phyloP scores from a whole-genome alignment of 257 asterid genomes.

The Scutellaria minor region DNA sequence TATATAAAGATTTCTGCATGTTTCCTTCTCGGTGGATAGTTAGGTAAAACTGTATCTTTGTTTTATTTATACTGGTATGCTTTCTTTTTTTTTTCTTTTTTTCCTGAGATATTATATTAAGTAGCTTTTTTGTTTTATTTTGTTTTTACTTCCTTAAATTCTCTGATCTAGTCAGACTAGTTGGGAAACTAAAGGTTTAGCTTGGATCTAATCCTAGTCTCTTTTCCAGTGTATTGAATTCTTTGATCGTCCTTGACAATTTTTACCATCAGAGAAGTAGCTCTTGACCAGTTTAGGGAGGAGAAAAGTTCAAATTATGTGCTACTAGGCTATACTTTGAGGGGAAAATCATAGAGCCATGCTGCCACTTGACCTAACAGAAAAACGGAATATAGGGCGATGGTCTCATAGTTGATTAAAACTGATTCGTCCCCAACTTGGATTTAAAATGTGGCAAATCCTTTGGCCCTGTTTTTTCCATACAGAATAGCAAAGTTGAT shows the following conservation, averaged over 20 bases:
- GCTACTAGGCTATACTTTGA: neutral
- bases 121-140: too few species aligned
- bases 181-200: neutral
- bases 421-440: neutral
- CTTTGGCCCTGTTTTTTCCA: neutral
- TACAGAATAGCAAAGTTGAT: neutral
- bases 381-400: neutral
- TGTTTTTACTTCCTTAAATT: too few species aligned
- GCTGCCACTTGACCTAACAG: neutral
- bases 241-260: neutral
- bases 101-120: too few species aligned
- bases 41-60: neutral
- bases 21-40: neutral
- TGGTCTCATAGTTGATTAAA: neutral
- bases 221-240: neutral
- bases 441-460: neutral
- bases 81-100: too few species aligned
- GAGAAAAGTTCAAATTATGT: neutral
- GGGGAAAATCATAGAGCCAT: conserved; percentile 3
- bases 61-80: neutral
- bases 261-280: neutral
- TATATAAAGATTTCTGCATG: neutral
- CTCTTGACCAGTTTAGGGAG: neutral
- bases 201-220: neutral
- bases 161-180: too few species aligned